phyloP scores from a whole-genome alignment of 257 asterid species.

The Schizonepeta tenuifolia region DNA sequence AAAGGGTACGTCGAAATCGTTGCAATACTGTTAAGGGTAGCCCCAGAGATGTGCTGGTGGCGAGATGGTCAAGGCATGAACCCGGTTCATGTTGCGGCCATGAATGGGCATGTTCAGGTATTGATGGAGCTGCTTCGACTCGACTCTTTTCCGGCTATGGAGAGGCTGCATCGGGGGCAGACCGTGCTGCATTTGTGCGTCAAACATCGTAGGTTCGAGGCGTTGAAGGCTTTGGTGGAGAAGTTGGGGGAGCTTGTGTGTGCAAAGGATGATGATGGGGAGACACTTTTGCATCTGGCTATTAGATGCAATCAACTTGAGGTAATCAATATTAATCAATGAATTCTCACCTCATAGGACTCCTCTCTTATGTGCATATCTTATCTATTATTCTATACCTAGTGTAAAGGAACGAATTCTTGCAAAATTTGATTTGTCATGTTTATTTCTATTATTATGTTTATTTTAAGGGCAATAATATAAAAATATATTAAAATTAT shows the following conservation, averaged over 20 bases:
- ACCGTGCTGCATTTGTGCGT: slow-evolving; percentile 1
- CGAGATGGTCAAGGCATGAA: background rate
- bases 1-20: background rate
- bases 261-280: slow-evolving; percentile 4
- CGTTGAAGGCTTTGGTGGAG: background rate
- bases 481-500: too few relatives aligned
- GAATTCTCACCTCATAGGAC: too few relatives aligned
- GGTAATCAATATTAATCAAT: too few relatives aligned
- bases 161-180: background rate
- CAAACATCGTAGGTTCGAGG: background rate
- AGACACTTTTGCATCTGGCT: background rate
- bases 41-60: background rate
- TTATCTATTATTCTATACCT: too few relatives aligned
- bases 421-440: too few relatives aligned
- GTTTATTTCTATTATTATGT: too few relatives aligned
- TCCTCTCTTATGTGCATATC: too few relatives aligned
- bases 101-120: background rate
- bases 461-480: too few relatives aligned
- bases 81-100: background rate
- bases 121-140: background rate
- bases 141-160: background rate
- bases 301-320: too few relatives aligned
- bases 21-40: background rate
- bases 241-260: background rate
- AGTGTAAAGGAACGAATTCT: too few relatives aligned